Conservation (phyloP, 345 rosid genomes). For the Eucalyptus lansdowneana region DNA sequence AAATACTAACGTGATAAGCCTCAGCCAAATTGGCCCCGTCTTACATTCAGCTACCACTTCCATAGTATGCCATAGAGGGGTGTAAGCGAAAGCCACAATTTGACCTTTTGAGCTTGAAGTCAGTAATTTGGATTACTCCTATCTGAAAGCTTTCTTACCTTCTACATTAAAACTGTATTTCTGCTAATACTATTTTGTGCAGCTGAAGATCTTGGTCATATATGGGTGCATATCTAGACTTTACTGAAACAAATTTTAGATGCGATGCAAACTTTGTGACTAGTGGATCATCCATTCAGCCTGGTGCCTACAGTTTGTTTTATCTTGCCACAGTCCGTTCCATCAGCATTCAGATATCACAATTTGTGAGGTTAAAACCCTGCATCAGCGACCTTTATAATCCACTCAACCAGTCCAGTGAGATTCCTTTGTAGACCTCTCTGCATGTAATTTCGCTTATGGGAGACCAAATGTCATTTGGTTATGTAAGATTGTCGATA, state of each 20-base stretch:
- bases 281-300: slow-evolving; percentile 53
- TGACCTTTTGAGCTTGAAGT: not conserved
- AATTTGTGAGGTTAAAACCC: slow-evolving; percentile 45
- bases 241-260: slow-evolving; percentile 41
- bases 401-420: not conserved
- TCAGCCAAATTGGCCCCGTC: not conserved
- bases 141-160: not conserved
- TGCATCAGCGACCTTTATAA: slow-evolving; percentile 25
- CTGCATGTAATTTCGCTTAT: not conserved
- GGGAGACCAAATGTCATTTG: not conserved
- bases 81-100: not conserved
- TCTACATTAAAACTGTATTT: not conserved
- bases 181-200: not conserved
- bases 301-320: slow-evolving; percentile 44
- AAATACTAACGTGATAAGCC: not conserved
- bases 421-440: slow-evolving; percentile 1
- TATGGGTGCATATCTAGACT: slow-evolving; percentile 49
- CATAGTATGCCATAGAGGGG: not conserved
- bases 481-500: not conserved
- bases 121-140: not conserved
- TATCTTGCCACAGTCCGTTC: slow-evolving; percentile 42
- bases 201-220: slow-evolving; percentile 53
- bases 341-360: slow-evolving; percentile 47
- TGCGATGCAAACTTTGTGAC: slow-evolving; percentile 65
- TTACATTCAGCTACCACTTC: not conserved